A percentile compares a stretch with the other conserved stretches of the same genome.
These are phyloP conservation scores for Olyra latifolia DNA, from an alignment of 176 grass and related monocot species.

Conservation along the genomic window DNA sequence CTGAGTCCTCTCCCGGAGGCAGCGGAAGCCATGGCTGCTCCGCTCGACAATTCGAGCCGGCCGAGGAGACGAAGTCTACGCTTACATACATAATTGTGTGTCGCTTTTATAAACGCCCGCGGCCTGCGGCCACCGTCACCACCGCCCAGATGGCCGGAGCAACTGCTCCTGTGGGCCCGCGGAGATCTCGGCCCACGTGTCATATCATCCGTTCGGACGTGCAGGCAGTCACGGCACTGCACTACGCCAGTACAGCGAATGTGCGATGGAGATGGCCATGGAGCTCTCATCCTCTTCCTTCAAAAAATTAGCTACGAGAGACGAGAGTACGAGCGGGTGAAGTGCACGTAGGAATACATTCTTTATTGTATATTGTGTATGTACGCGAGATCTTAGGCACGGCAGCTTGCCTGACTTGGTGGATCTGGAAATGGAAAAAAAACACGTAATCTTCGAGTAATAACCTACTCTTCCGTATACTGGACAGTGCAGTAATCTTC, in stretches of 20 bases:
- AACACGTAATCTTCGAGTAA: neutral
- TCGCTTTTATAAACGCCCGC: constrained; percentile 1
- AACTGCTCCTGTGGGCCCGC: neutral
- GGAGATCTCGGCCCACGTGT: neutral
- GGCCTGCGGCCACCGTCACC: neutral
- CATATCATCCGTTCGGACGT: neutral
- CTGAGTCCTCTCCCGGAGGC: neutral
- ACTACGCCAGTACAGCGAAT: no score
- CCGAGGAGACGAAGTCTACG: neutral
- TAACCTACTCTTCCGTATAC: neutral
- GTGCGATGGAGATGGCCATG: no score
- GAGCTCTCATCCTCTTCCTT: no score
- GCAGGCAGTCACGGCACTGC: no score
- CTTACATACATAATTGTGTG: neutral
- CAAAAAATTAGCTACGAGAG: no score
- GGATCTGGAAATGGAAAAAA: neutral
- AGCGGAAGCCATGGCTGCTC: constrained; percentile 26
- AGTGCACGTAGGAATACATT: constrained; percentile 6
- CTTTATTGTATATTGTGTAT: neutral
- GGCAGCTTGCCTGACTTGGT: neutral
- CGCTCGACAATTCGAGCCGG: neutral
- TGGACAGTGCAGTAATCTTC: neutral
- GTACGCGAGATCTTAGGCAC: neutral
- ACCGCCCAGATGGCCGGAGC: neutral
- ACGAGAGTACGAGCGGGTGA: neutral